phyloP scores from a whole-genome alignment of 23 red algal genomes.

The Chondrus crispus region DNA sequence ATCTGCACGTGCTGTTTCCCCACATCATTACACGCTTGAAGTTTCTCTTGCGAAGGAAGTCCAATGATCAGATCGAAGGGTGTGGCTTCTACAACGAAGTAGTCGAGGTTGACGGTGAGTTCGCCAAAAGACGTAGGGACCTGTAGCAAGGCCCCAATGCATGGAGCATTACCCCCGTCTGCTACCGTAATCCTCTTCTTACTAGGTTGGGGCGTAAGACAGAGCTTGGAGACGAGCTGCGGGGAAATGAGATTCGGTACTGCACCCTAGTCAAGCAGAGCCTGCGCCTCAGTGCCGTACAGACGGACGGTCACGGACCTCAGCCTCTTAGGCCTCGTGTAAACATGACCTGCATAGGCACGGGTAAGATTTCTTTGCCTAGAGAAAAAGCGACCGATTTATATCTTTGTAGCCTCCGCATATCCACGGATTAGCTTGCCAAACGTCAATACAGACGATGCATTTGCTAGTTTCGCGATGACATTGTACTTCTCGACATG shows the following conservation, averaged over 20 bases:
- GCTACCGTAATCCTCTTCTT: background rate
- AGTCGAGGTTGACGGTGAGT: background rate
- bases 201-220: background rate
- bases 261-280: background rate
- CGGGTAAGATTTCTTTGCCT: no score
- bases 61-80: background rate
- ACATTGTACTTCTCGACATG: no score
- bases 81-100: background rate
- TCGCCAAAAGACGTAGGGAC: background rate
- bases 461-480: no score
- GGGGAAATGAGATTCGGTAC: background rate
- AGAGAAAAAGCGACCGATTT: no score
- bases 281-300: background rate
- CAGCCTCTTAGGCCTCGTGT: no score
- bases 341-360: no score
- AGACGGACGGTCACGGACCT: no score
- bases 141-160: background rate
- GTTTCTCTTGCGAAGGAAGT: background rate
- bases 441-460: no score
- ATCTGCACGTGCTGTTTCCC: background rate
- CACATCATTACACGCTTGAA: background rate
- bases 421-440: no score
- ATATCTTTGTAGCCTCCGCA: no score
- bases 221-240: background rate
- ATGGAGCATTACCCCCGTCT: background rate